Conservation (phyloP, 176 grass and related monocot species). For the Luzula sylvatica region DNA sequence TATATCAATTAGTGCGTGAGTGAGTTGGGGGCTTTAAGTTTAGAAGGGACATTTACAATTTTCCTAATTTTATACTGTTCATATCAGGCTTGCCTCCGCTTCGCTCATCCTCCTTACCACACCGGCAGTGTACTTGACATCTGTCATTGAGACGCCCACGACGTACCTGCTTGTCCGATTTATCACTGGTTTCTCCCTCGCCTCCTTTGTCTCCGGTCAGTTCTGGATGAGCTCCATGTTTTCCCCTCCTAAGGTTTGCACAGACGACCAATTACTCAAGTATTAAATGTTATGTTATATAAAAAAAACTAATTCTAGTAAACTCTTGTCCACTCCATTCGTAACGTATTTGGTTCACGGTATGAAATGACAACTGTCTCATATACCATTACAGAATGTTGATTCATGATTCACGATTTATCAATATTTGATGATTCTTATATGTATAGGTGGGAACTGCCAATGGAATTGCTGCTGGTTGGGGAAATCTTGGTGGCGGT, state of each 20-base stretch:
- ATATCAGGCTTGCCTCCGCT: slow-evolving; percentile 48
- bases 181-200: slow-evolving; percentile 90
- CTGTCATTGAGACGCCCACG: slow-evolving; percentile 48
- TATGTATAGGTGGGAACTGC: slow-evolving; percentile 44
- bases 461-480: slow-evolving; percentile 77
- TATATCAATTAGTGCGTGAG: no score
- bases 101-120: slow-evolving; percentile 70
- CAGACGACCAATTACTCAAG: not conserved
- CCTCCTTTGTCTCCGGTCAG: slow-evolving; percentile 84
- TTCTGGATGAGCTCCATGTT: slow-evolving; percentile 99
- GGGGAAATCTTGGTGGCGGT: slow-evolving; percentile 92
- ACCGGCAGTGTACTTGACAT: slow-evolving; percentile 58
- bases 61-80: not conserved
- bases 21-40: no score
- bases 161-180: slow-evolving; percentile 63
- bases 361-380: no score
- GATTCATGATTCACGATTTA: no score
- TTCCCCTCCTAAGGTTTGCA: slow-evolving; percentile 35
- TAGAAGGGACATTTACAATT: no score
- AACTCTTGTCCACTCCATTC: not conserved
- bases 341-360: no score
- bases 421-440: not conserved
- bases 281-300: not conserved
- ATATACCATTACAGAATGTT: no score
- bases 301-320: not conserved